Evolutionary conservation across 148 eudicot species (phyloP), one percentile per base, ranked within the genome.

Genomic region (Arbutus unedo): DNA sequence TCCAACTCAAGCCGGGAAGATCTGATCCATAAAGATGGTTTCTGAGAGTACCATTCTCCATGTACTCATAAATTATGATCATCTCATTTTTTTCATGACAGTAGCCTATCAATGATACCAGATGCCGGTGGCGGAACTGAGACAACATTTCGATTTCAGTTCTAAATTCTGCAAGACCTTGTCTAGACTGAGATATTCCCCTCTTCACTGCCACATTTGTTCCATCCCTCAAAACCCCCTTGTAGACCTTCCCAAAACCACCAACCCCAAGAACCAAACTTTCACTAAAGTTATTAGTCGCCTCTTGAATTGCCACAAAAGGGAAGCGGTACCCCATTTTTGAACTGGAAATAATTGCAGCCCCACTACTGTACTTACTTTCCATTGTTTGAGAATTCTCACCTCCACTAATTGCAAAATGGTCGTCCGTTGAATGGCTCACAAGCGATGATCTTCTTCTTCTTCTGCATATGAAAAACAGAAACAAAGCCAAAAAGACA

Each of bases 101-200:
- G 76, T 91, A 92, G 19, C 95, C 95, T 66, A 92, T 88, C 10
- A 92, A 81, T 56, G 95, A 88, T 5, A 92, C 93, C 75, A 92
- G 64, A 87, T 92, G 95, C n/a, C 95, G 91, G 85, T 92, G 95
- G 25, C 92, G 92, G 45, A 92, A 90, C 73, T 92, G 93, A 43
- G 95, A 92, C 44, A 92, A 47, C 93, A 92, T 88, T 77, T 91
- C 93, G 8, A 92, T 91, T 87, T 92, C 95, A 23, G 92, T 92
- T 59, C 79, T 81, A 23, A 92, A 92, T 41, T 91, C 93, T 44
- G 88, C 82, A 18, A 88, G 77, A 18, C 93, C 93, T 71, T 92
- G 95, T 43, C 74, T 85, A n/a, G 91, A 89, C 56, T 91, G 85
- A 48, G 86, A 56, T 76, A 79, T 81, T 41, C 93, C 95, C 67